Conservation (phyloP, 441 rosid genomes). For the Melianthus villosus region DNA sequence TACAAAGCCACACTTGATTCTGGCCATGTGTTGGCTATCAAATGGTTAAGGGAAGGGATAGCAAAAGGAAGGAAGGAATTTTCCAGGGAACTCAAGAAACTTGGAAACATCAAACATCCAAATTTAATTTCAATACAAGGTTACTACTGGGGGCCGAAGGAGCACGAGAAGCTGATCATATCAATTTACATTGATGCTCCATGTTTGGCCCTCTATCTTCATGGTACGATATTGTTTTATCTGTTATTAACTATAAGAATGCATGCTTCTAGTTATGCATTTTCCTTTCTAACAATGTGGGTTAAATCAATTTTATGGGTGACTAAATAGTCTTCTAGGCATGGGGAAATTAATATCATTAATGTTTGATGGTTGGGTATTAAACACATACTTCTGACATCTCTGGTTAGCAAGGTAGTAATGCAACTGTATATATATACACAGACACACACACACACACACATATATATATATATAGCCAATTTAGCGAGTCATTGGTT, state of each 20-base stretch:
- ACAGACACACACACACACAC: too few species aligned
- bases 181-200: conserved; percentile 42
- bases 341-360: too few species aligned
- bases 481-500: too few species aligned
- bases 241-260: background rate
- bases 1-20: conserved; percentile 42
- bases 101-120: conserved; percentile 51
- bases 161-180: conserved; percentile 69
- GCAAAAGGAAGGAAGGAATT: conserved; percentile 52
- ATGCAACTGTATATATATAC: too few species aligned
- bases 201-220: conserved; percentile 58
- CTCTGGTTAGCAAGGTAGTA: too few species aligned
- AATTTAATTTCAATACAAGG: conserved; percentile 66
- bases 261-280: background rate
- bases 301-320: too few species aligned
- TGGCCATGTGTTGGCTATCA: conserved; percentile 32
- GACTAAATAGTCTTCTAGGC: too few species aligned
- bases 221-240: conserved; percentile 28
- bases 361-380: too few species aligned
- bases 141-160: conserved; percentile 75
- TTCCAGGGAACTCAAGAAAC: conserved; percentile 53
- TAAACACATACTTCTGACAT: too few species aligned
- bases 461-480: too few species aligned
- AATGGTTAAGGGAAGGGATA: conserved; percentile 55
- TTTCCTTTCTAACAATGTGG: too few species aligned